Conservation (phyloP, 2,329 filamentous ascomycete species). For the Huntiella decipiens region DNA sequence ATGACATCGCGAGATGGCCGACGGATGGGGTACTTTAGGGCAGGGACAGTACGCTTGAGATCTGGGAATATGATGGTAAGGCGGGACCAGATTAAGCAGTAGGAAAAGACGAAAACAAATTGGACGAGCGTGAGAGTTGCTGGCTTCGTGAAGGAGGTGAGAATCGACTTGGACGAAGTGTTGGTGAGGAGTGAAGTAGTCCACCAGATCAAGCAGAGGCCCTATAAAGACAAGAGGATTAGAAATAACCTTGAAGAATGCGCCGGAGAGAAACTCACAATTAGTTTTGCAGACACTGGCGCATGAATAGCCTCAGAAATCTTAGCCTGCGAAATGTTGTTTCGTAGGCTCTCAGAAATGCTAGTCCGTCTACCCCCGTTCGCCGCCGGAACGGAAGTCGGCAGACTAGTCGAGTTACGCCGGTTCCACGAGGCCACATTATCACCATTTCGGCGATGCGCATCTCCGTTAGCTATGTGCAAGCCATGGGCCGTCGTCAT, state of each 20-base stretch:
- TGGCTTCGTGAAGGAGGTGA: constrained; percentile 78
- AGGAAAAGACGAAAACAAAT: constrained; percentile 79
- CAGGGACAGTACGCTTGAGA: constrained; percentile 53
- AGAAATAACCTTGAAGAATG: background rate
- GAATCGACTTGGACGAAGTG: constrained; percentile 91
- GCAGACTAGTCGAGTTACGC: background rate
- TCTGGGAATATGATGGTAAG: constrained; percentile 53
- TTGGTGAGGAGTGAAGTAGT: constrained; percentile 89
- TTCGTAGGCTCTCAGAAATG: constrained; percentile 55
- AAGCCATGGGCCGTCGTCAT: constrained; percentile 9
- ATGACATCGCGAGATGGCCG: constrained; percentile 66
- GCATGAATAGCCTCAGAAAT: constrained; percentile 79
- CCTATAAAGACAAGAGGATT: constrained; percentile 26
- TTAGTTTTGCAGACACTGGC: constrained; percentile 69
- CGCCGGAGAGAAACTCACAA: constrained; percentile 36
- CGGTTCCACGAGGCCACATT: constrained; percentile 1
- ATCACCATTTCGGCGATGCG: constrained; percentile 16
- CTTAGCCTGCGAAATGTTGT: constrained; percentile 83
- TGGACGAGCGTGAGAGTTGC: constrained; percentile 83
- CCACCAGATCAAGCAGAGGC: constrained; percentile 83
- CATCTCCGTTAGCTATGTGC: constrained; percentile 4
- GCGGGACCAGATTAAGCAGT: constrained; percentile 65
- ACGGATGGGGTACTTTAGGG: constrained; percentile 68
- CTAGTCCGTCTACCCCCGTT: constrained; percentile 6
- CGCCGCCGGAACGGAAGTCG: background rate